Conservation (phyloP, 2,329 filamentous ascomycete species). For the Acrodontium crateriforme region DNA sequence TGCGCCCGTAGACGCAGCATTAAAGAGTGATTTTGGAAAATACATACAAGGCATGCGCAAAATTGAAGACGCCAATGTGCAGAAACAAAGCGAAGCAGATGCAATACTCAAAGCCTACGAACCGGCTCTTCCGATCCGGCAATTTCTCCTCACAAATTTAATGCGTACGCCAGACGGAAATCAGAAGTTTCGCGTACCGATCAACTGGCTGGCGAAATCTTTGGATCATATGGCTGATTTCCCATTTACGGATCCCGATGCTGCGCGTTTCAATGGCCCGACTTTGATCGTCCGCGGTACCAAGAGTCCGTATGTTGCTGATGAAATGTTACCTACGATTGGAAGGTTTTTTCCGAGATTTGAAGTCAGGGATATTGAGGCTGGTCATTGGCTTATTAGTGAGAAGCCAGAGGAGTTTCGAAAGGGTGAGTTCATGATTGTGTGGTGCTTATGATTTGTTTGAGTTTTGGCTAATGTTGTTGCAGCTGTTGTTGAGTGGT, state of each 20-base stretch:
- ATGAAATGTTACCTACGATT: slow-evolving; percentile 66
- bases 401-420: slow-evolving; percentile 72
- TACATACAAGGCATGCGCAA: slow-evolving; percentile 77
- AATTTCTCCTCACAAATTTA: slow-evolving; percentile 85
- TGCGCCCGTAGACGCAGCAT: slow-evolving; percentile 66
- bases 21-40: slow-evolving; percentile 60
- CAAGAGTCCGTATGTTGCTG: slow-evolving; percentile 62
- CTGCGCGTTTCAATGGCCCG: slow-evolving; percentile 56
- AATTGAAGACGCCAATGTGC: slow-evolving; percentile 56
- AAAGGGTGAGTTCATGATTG: slow-evolving; percentile 53
- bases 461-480: slow-evolving; percentile 5
- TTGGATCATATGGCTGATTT: slow-evolving; percentile 76
- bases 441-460: not conserved
- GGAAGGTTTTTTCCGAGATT: slow-evolving; percentile 74
- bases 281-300: slow-evolving; percentile 71
- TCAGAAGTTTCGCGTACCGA: slow-evolving; percentile 65
- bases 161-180: slow-evolving; percentile 37
- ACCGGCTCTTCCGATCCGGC: slow-evolving; percentile 59
- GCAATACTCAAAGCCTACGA: slow-evolving; percentile 64
- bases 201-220: slow-evolving; percentile 52
- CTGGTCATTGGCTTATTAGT: slow-evolving; percentile 81
- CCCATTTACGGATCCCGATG: slow-evolving; percentile 62
- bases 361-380: slow-evolving; percentile 56
- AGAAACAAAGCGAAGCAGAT: slow-evolving; percentile 65
- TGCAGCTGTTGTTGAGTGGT: slow-evolving; percentile 50